These are phyloP conservation scores for Fraxinus baroniana DNA, from an alignment of 305 asterid genomes.

Conservation along the genomic window DNA sequence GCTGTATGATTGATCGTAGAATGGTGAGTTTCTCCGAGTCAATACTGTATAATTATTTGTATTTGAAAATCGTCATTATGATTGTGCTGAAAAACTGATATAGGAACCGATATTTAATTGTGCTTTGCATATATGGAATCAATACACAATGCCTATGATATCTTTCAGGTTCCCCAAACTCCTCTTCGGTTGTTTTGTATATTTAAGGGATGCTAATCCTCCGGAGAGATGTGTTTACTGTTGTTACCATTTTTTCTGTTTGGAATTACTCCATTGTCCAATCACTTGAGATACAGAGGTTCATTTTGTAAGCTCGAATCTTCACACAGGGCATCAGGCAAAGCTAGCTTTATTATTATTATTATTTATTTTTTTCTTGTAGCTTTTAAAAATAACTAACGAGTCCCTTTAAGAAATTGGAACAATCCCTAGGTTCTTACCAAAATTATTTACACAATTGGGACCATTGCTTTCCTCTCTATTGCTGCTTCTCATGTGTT, in stretches of 20 bases:
- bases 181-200: background rate
- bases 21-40: slow-evolving; percentile 49
- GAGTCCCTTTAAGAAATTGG: background rate
- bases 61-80: background rate
- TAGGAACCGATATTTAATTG: background rate
- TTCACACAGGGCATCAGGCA: background rate
- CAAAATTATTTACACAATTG: background rate
- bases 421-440: background rate
- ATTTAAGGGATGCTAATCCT: background rate
- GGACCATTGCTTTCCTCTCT: background rate
- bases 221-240: background rate
- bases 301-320: background rate
- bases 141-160: background rate
- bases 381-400: background rate
- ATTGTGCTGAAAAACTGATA: background rate
- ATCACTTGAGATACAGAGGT: background rate
- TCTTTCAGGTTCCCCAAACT: background rate
- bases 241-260: background rate
- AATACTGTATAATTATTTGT: background rate
- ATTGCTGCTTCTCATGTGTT: background rate
- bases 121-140: background rate
- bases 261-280: background rate
- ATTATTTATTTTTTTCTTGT: no score
- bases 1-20: slow-evolving; percentile 87
- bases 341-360: background rate